Percentiles rank a stretch among this genome's conserved stretches.
phyloP scores from a whole-genome alignment of 495 filamentous ascomycete species.

The Usnea hakonensis region DNA sequence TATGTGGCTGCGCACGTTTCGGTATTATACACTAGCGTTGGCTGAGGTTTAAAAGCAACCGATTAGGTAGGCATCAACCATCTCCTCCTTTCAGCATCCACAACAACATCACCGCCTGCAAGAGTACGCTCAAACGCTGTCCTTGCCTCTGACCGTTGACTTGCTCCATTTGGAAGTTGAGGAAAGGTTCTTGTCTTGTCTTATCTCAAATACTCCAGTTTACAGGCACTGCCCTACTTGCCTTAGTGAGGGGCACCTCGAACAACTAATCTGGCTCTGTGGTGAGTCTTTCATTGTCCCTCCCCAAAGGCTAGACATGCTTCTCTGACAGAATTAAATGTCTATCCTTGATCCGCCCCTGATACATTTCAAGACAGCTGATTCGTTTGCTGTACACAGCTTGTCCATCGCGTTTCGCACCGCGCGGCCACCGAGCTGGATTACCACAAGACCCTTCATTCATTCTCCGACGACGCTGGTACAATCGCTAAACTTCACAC shows the following conservation, averaged over 20 bases:
- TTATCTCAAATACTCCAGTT: background rate
- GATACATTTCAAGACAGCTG: background rate
- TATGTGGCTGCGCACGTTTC: too few relatives aligned
- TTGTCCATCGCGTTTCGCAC: conserved; percentile 1
- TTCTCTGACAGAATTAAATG: background rate
- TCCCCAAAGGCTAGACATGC: background rate
- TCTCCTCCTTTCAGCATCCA: background rate
- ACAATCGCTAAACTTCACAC: conserved; percentile 10
- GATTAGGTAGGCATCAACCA: too few relatives aligned
- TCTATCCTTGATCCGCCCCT: background rate
- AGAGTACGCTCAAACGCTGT: background rate
- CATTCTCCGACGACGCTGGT: conserved; percentile 15
- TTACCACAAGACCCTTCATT: conserved; percentile 12
- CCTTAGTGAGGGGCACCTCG: background rate
- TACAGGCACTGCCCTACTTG: background rate
- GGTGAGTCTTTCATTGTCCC: background rate
- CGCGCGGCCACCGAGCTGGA: conserved; percentile 21
- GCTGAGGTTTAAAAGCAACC: too few relatives aligned
- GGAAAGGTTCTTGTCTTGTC: background rate
- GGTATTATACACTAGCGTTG: too few relatives aligned
- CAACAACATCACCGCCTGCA: background rate
- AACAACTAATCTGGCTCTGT: background rate
- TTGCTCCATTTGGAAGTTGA: background rate
- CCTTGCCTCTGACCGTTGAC: background rate
- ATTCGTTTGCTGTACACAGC: conserved; percentile 1